phyloP scores from a whole-genome alignment of 1,139 yeast genomes.

The Taphrina communis region DNA sequence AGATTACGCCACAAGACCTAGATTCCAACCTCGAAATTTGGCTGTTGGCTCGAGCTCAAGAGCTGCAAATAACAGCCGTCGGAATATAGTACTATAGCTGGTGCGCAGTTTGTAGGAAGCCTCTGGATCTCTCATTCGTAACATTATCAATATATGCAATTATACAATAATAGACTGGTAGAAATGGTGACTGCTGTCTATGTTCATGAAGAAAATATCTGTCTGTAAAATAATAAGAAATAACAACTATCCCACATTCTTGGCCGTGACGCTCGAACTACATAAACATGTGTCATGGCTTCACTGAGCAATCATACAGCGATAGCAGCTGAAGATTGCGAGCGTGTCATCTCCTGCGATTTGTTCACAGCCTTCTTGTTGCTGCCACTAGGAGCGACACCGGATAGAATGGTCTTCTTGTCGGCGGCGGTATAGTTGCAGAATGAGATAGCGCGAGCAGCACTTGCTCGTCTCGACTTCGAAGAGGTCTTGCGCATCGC shows the following conservation, averaged over 20 bases:
- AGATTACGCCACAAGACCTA: neutral
- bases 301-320: slow-evolving; percentile 49
- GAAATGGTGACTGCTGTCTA: neutral
- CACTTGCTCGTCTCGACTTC: slow-evolving; percentile 1
- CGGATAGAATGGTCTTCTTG: slow-evolving; percentile 40
- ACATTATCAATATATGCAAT: too few species aligned
- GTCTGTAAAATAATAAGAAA: slow-evolving; percentile 2
- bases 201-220: neutral
- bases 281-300: neutral
- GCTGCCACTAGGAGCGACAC: slow-evolving; percentile 42
- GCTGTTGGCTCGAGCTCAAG: too few species aligned
- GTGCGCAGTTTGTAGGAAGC: neutral
- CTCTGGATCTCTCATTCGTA: neutral
- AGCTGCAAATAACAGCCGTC: too few species aligned
- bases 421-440: slow-evolving; percentile 41
- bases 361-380: slow-evolving; percentile 29
- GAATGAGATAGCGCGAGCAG: slow-evolving; percentile 32
- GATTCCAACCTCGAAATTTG: too few species aligned
- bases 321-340: slow-evolving; percentile 46
- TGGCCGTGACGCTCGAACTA: neutral
- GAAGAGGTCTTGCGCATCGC: slow-evolving; percentile 8
- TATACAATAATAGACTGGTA: too few species aligned
- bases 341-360: slow-evolving; percentile 15
- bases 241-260: neutral
- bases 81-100: too few species aligned